These are phyloP conservation scores for Rutstroemia sp. DNA, from an alignment of 2,329 filamentous ascomycete genomes.

Conservation along the genomic window DNA sequence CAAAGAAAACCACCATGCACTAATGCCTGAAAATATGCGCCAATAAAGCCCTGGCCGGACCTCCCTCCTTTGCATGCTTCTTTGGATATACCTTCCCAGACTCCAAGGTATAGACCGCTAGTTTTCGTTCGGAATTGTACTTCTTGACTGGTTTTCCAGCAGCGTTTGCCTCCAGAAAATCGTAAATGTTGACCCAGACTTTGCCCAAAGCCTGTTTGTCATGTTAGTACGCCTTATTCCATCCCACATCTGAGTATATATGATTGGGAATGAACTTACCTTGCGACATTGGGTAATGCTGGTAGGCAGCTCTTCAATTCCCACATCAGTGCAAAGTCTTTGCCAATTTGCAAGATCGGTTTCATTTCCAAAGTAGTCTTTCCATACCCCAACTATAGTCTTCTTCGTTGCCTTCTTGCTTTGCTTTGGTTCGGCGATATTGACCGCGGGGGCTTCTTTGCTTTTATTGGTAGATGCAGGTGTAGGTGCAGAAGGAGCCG, in stretches of 20 bases:
- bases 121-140: constrained; percentile 30
- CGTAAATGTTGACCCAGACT: constrained; percentile 42
- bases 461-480: too few species aligned
- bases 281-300: constrained; percentile 41
- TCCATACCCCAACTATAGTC: constrained; percentile 1
- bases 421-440: too few species aligned
- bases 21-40: constrained; percentile 26
- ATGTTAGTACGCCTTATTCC: not conserved
- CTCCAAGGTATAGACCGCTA: constrained; percentile 32
- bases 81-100: constrained; percentile 39
- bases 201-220: constrained; percentile 33
- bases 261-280: constrained; percentile 26
- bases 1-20: too few species aligned
- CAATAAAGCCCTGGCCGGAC: constrained; percentile 35
- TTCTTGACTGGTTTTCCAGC: constrained; percentile 25
- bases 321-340: constrained; percentile 38
- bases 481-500: too few species aligned
- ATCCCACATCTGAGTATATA: not conserved
- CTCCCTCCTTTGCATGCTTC: constrained; percentile 34
- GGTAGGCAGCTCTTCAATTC: constrained; percentile 30
- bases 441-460: too few species aligned
- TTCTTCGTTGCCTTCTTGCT: constrained; percentile 6
- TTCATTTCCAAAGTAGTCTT: constrained; percentile 21
- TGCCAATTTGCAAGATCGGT: constrained; percentile 37
- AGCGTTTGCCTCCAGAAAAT: constrained; percentile 34